Percentiles rank a stretch among this genome's conserved stretches.
These are phyloP conservation scores for Tieghemostelium lacteum DNA, from an alignment of 78 protist species.

Conservation along the genomic window DNA sequence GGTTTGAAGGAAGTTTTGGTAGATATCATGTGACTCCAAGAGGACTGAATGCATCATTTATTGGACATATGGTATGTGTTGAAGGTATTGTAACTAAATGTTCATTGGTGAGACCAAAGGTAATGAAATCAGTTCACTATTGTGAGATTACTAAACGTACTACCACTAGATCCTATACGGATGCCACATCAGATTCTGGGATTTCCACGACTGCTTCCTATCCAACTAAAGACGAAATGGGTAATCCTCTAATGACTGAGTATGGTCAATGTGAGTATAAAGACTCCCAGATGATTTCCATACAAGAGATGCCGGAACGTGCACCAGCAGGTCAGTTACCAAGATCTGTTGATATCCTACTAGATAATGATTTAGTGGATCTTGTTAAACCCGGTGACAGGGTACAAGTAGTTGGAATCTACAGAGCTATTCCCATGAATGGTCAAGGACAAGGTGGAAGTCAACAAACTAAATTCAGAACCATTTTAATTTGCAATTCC, in stretches of 20 bases:
- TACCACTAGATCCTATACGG: slow-evolving; percentile 83
- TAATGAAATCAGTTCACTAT: slow-evolving; percentile 95
- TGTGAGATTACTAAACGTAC: slow-evolving; percentile 85
- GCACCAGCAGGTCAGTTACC: slow-evolving; percentile 99
- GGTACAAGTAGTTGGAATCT: slow-evolving; percentile 86
- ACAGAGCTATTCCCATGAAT: slow-evolving; percentile 78
- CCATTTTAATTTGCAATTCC: slow-evolving; percentile 90
- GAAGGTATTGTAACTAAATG: slow-evolving; percentile 99
- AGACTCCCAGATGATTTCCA: slow-evolving; percentile 90
- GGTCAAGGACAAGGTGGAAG: slow-evolving; percentile 11
- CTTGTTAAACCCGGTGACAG: slow-evolving; percentile 98
- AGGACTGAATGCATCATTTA: slow-evolving; percentile 82
- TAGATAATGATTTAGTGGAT: slow-evolving; percentile 97
- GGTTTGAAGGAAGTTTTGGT: slow-evolving; percentile 95
- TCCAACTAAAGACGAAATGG: slow-evolving; percentile 91
- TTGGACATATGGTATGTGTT: slow-evolving; percentile 91
- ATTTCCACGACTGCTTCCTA: slow-evolving; percentile 84
- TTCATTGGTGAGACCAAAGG: slow-evolving; percentile 89
- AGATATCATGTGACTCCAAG: slow-evolving; percentile 95
- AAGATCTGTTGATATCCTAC: slow-evolving; percentile 91
- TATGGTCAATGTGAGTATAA: slow-evolving; percentile 95
- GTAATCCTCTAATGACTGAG: slow-evolving; percentile 96
- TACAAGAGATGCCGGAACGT: slow-evolving; percentile 99
- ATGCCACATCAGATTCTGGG: slow-evolving; percentile 79
- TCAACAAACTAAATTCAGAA: slow-evolving; percentile 56